Evolutionary conservation across 2,329 filamentous ascomycete species (phyloP), one percentile per base, ranked within the genome.

Genomic region (Graphiopsis chlorocephala): DNA sequence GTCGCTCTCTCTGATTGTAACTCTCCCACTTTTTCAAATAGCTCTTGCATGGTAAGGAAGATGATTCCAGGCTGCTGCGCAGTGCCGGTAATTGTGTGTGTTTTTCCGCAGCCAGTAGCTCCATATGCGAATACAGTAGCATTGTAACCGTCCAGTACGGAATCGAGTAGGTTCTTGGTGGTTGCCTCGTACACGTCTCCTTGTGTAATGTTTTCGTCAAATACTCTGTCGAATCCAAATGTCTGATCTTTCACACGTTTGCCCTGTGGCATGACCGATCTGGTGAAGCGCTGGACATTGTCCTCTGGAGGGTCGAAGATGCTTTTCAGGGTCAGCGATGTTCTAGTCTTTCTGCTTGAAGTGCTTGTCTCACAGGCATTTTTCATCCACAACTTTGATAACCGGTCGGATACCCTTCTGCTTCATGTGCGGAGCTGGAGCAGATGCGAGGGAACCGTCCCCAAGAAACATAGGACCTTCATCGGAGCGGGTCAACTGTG

Each of bases 101-200:
- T 99, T 81, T 99, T 99, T 78, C 95, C 95, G 78, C 95, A 99
- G 45, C 95, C 95, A 0, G 95, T 99, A 45, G 95, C 95, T 71
- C 95, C 95, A 78, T 99, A 99, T 58, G 95, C 95, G 76, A 99
- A 99, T 4, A 99, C 95, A 0, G 95, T 99, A 56, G 95, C 95
- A 82, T 99, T 99, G 83, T 97, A 99, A 69, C 95, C 95, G 71
- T 99, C 93, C 65, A 99, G 84, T 17, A 99, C 93, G 75, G 90
- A 97, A 76, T 98, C 94, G 67, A 99, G 86, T n/a, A 99, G 85
- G 64, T 82, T 87, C 77, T 90, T 91, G 1, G 94, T 97, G 0
- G 95, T 98, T 15, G 91, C 86, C 77, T 98, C 95, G 82, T 98
- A 99, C 1, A 99, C 92, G 74, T 99, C 95, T 65, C 86, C 89